Evolutionary conservation across 73 alveolate genomes (phyloP), one percentile per base, ranked within the genome.

Genomic region (Symbiodinium natans): DNA sequence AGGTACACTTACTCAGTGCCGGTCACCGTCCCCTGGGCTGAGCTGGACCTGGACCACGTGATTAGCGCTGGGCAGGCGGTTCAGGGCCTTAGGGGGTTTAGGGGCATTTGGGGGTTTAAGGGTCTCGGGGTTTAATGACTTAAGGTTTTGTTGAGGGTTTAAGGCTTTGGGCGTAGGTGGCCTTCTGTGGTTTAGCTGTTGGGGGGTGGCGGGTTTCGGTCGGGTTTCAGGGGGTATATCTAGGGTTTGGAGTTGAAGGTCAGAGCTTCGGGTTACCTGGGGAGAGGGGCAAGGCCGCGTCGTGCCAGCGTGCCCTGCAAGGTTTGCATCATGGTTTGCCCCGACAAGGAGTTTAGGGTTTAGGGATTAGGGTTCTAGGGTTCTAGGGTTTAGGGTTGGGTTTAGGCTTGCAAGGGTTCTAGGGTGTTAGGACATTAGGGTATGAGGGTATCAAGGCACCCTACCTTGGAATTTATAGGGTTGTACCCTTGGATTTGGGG

Each of bases 31-130:
- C 96, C 96, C 36, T 89, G 96, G 96, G 96, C 96, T 21, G 96
- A 89, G 48, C 48, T 89, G 88, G 96, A 89, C 96, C 77, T 89
- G 96, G 96, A 89, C 42, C 96, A 89, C 52, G 96, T 89, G 42
- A 89, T 89, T 46, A 89, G 96, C 46, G 96, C 96, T 9, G 96
- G 96, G 27, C 96, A 89, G 96, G 95, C 33, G 40, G 71, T 11
- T 15, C 1, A 38, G 71, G 34, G 52, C 56, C n/a, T n/a, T n/a
- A n/a, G 54, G 41, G 31, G 48, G 48, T 39, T 38, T 83, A 42
- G 2, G 9, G n/a, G 59, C 59, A 9, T 46, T 46, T 46, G 13
- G 59, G 59, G 59, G 6, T 46, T 46, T 46, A 46, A 13, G 59
- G 59, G 59, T 46, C 75, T 56, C 6, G 75, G 31, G 36, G 10